phyloP scores from a whole-genome alignment of 176 grass and related monocot genomes.

The Oryza australiensis region DNA sequence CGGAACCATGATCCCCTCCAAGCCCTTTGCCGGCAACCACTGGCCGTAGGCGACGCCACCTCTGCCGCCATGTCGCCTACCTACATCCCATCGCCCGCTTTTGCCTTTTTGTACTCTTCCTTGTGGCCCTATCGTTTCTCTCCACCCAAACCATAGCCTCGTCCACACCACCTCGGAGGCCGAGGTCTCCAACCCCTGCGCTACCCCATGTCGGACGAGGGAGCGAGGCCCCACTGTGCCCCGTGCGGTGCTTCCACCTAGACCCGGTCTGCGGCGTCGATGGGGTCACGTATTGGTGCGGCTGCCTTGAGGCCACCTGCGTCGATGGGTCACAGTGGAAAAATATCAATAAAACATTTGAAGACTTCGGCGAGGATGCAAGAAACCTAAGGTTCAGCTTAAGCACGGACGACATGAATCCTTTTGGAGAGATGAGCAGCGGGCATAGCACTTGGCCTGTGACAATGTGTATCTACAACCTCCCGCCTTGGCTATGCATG shows the following conservation, averaged over 20 bases:
- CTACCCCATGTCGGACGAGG: slow-evolving; percentile 39
- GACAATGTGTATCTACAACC: too few species aligned
- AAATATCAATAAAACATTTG: too few species aligned
- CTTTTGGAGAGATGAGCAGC: too few species aligned
- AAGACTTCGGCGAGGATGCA: too few species aligned
- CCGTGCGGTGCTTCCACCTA: slow-evolving; percentile 72
- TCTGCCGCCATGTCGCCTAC: slow-evolving; percentile 41
- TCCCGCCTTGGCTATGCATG: too few species aligned
- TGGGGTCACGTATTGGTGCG: slow-evolving; percentile 84
- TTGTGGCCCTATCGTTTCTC: slow-evolving; percentile 34
- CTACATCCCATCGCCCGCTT: not conserved
- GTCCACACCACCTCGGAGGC: slow-evolving; percentile 11
- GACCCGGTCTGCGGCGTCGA: slow-evolving; percentile 85
- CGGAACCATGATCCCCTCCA: not conserved
- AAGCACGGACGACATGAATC: too few species aligned
- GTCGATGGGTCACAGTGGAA: too few species aligned
- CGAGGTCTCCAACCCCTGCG: slow-evolving; percentile 45
- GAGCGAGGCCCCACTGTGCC: slow-evolving; percentile 42
- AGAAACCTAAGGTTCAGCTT: too few species aligned
- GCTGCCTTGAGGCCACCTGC: slow-evolving; percentile 76
- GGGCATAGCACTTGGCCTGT: too few species aligned
- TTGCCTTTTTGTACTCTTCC: slow-evolving; percentile 31
- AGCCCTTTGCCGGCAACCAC: slow-evolving; percentile 28
- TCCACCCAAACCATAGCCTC: slow-evolving; percentile 55
- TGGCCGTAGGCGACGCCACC: slow-evolving; percentile 32